A percentile compares a stretch with the other conserved stretches of the same genome.
Evolutionary conservation across 805 yeast genomes (phyloP).

Genomic region (Yarrowia bubula): DNA sequence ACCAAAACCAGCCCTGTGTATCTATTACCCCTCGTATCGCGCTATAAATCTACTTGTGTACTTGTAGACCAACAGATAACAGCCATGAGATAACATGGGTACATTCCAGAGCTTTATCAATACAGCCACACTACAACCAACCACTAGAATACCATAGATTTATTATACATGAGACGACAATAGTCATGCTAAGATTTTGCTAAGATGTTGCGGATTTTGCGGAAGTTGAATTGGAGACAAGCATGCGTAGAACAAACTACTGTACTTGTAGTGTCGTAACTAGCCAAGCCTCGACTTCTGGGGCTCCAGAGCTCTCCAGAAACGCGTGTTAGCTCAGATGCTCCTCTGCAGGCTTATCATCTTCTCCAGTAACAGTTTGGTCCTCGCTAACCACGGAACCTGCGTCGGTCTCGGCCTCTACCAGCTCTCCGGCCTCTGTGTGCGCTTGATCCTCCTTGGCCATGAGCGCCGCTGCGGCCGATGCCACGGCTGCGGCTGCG

Average conservation of each 20-base stretch:
- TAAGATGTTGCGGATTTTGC: background rate
- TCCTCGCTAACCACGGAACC: slow-evolving; percentile 3
- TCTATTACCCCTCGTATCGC: too few species aligned
- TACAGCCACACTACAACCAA: too few species aligned
- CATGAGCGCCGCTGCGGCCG: background rate
- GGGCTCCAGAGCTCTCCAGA: background rate
- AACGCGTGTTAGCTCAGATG: background rate
- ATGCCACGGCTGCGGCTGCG: background rate
- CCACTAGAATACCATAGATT: slow-evolving; percentile 8
- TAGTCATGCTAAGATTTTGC: slow-evolving; percentile 16
- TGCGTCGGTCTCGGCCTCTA: slow-evolving; percentile 1
- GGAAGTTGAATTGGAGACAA: background rate
- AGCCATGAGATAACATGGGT: too few species aligned
- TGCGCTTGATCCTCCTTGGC: background rate
- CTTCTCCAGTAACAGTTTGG: slow-evolving; percentile 14
- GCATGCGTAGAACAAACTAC: too few species aligned
- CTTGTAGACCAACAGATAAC: too few species aligned
- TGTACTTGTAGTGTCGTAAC: background rate
- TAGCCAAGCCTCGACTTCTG: too few species aligned
- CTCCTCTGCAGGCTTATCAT: background rate
- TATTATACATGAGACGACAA: slow-evolving; percentile 18
- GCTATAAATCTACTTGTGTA: too few species aligned
- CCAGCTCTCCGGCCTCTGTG: background rate
- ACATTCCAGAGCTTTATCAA: too few species aligned
- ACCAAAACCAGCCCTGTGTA: too few species aligned